Evolutionary conservation across 2,329 filamentous ascomycete genomes (phyloP).

Genomic region (Ascochyta fabae): DNA sequence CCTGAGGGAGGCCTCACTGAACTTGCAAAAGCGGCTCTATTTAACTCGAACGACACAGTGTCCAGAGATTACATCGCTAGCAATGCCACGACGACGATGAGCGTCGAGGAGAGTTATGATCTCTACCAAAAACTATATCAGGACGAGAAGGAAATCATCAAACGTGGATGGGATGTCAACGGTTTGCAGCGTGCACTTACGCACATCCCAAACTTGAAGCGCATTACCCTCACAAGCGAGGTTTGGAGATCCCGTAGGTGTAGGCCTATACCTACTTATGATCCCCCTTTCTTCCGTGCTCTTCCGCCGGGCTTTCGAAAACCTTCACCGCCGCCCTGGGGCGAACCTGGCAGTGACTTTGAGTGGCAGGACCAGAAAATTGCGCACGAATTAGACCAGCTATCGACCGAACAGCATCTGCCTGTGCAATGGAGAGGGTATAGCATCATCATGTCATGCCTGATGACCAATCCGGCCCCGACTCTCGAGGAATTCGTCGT

Average conservation of each 20-base stretch:
- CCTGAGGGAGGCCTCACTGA: slow-evolving; percentile 17
- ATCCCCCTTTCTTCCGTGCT: slow-evolving; percentile 53
- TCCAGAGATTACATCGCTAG: slow-evolving; percentile 24
- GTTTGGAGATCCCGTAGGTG: slow-evolving; percentile 46
- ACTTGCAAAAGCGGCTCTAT: slow-evolving; percentile 23
- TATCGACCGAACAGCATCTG: background rate
- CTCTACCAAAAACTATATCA: slow-evolving; percentile 44
- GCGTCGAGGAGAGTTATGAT: slow-evolving; percentile 30
- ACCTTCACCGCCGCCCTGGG: slow-evolving; percentile 47
- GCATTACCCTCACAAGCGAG: slow-evolving; percentile 51
- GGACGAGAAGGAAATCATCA: slow-evolving; percentile 43
- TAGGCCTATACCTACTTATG: slow-evolving; percentile 47
- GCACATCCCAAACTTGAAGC: slow-evolving; percentile 46
- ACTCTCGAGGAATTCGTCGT: slow-evolving; percentile 47
- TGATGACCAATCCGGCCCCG: slow-evolving; percentile 32
- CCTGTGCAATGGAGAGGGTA: slow-evolving; percentile 43
- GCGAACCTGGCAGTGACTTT: slow-evolving; percentile 18
- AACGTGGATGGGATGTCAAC: slow-evolving; percentile 32
- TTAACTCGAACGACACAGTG: slow-evolving; percentile 20
- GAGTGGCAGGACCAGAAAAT: background rate
- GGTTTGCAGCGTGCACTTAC: slow-evolving; percentile 45
- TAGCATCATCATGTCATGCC: slow-evolving; percentile 29
- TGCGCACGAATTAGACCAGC: background rate
- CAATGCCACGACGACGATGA: slow-evolving; percentile 23
- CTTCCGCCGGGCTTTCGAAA: slow-evolving; percentile 52